Base-by-base conservation (phyloP, 192 early-diverging fungal genomes). In the Backusella liffmaniae region DNA sequence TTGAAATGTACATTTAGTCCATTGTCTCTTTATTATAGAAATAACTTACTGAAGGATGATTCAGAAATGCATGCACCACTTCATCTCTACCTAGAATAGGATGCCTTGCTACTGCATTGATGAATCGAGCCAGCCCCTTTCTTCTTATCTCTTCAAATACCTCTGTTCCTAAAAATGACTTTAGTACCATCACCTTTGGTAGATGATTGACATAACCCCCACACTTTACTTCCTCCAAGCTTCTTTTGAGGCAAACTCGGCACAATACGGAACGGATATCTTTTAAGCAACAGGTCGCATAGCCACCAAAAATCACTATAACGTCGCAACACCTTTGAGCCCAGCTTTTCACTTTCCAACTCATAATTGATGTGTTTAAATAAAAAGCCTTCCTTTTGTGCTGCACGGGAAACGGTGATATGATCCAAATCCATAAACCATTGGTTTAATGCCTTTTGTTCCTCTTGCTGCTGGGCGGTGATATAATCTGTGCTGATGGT, bases 271-370 rank as follows among this genome's bases (percentile, higher is more conserved):
- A 88, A 94, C 6, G 95, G 96, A 71, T 97, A 98, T 74, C 88
- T 80, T 71, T 91, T 94, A 32, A 89, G 70, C 1, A 98, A 81
- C 16, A 93, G 85, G 74, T 96, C 94, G 49, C 89, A 88, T 46
- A 98, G 81, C 95, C 95, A 97, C 80, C 89, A 89, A 83, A 98
- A 97, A 82, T 98, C 97, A 70, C 92, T 96, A 80, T 96, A 98
- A 69, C 97, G 89, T 16, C 97, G 90, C 35, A 91, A 79, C 4
- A 96, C 96, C 53, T 74, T 81, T 18, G 83, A 81, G 37, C 75
- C 77, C 12, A 83, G 86, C 32, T 83, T 79, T 78, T 92, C 90
- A 41, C 90, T 92, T 56, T 94, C 91, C n/a, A 97, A 80, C 73
- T 93, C 90, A 77, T 97, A 97, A 76, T 96, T 97, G 12, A 92